Evolutionary conservation across 176 grass and related monocot species (phyloP), one percentile per base, ranked within the genome.

Genomic region (Canna indica): DNA sequence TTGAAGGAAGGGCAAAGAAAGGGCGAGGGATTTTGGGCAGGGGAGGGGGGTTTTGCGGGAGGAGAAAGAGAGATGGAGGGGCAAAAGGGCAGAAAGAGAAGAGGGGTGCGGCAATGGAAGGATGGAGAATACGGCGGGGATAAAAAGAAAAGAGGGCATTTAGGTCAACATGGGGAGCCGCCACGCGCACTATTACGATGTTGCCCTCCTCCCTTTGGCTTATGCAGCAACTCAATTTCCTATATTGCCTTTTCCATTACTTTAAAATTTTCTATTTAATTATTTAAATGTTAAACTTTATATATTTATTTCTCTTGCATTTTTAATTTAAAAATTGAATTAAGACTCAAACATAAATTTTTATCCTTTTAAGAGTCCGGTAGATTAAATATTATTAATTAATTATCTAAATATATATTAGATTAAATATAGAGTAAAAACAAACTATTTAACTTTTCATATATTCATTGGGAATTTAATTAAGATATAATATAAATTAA

Each of bases 101-200:
- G 58, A 28, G 27, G 58, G 62, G 76, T 60, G 63, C 63, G 68
- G 45, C 63, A 53, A 59, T 50, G 54, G 68, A 18, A 18, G 22
- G 70, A 69, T 41, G 63, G 22, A 22, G 80, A 46, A 42, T 58
- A 74, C 62, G 76, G 71, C 59, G 71, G 72, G 39, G 64, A 30
- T 1, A 7, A 67, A 44, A 65, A 68, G 39, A 60, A 33, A 25
- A 73, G 83, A 74, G 87, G 87, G 87, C 1, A 86, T 86, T 90
- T 81, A 83, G 67, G 87, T 86, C 83, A 90, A 76, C 60, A 83
- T 8, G 1, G 26, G 38, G 11, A 29, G 32, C 68, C 47, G 24
- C 56, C 47, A 69, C 27, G 1, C 0, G 0, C 18, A 32, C 25
- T 70, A 85, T 90, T 75, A 84, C 87, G 4, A 16, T 75, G 77